These are phyloP conservation scores for Coniella vitis DNA, from an alignment of 2,329 filamentous ascomycete genomes.

Conservation along the genomic window DNA sequence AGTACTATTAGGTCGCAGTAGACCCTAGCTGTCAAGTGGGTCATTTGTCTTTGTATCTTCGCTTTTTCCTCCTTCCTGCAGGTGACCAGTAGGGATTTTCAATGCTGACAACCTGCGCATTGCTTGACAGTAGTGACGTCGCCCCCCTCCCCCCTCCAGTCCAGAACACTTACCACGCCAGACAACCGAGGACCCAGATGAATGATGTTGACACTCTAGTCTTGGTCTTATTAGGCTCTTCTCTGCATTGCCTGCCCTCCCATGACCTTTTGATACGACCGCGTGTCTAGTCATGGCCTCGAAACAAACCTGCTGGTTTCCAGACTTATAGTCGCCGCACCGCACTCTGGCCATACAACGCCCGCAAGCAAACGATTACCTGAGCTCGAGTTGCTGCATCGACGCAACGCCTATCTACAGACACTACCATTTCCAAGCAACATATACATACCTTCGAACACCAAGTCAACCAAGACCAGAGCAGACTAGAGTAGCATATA, in stretches of 20 bases:
- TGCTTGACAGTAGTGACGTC: background rate
- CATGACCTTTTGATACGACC: background rate
- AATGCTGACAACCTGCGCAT: background rate
- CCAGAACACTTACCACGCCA: background rate
- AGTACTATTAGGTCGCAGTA: too few relatives aligned
- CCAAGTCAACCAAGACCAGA: too few relatives aligned
- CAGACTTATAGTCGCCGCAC: background rate
- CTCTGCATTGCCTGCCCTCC: background rate
- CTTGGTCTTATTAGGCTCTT: background rate
- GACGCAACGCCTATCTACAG: too few relatives aligned
- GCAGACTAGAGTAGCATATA: background rate
- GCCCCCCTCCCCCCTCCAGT: background rate
- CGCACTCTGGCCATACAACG: background rate
- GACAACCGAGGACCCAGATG: background rate
- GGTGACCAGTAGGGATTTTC: background rate
- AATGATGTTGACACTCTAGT: constrained; percentile 1
- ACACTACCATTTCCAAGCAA: too few relatives aligned
- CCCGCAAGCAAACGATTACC: too few relatives aligned
- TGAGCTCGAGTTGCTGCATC: too few relatives aligned
- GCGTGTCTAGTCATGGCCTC: background rate
- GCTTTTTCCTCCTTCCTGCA: background rate
- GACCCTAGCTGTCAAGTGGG: background rate
- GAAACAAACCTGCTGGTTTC: background rate
- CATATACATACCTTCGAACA: too few relatives aligned
- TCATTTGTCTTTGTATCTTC: background rate